phyloP scores from a whole-genome alignment of 345 rosid species.

The Arabis hirsuta region DNA sequence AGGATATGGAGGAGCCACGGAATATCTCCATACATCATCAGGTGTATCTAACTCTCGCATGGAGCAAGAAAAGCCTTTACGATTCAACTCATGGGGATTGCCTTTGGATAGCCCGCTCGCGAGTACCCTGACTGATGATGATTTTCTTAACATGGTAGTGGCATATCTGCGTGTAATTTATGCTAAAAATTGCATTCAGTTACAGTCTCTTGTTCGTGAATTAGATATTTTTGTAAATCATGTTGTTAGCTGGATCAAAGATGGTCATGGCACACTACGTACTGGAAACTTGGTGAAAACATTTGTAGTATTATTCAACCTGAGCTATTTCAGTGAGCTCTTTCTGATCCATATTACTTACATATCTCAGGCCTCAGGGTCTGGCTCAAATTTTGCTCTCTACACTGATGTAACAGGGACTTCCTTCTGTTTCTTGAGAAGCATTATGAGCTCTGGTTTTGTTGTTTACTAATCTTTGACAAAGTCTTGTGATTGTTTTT shows the following conservation, averaged over 20 bases:
- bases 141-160: constrained; percentile 93
- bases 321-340: constrained; percentile 16
- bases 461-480: constrained; percentile 27
- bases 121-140: constrained; percentile 81
- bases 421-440: constrained; percentile 23
- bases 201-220: constrained; percentile 21
- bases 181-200: constrained; percentile 1
- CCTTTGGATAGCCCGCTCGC: constrained; percentile 83
- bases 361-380: constrained; percentile 8
- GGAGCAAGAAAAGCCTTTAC: constrained; percentile 53
- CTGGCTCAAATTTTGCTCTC: constrained; percentile 6
- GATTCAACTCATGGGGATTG: constrained; percentile 71
- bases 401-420: constrained; percentile 25
- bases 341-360: background rate
- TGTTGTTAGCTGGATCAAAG: constrained; percentile 31
- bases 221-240: constrained; percentile 36
- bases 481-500: constrained; percentile 34
- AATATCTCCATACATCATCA: constrained; percentile 44
- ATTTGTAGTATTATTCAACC: constrained; percentile 28
- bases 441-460: constrained; percentile 11
- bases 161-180: constrained; percentile 39
- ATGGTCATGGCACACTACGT: constrained; percentile 15
- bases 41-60: constrained; percentile 52
- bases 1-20: constrained; percentile 50
- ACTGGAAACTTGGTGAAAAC: constrained; percentile 35